A percentile compares a stretch with the other conserved stretches of the same genome.
phyloP scores from a whole-genome alignment of 768 basidiomycete genomes.

The Boletellus sp. region DNA sequence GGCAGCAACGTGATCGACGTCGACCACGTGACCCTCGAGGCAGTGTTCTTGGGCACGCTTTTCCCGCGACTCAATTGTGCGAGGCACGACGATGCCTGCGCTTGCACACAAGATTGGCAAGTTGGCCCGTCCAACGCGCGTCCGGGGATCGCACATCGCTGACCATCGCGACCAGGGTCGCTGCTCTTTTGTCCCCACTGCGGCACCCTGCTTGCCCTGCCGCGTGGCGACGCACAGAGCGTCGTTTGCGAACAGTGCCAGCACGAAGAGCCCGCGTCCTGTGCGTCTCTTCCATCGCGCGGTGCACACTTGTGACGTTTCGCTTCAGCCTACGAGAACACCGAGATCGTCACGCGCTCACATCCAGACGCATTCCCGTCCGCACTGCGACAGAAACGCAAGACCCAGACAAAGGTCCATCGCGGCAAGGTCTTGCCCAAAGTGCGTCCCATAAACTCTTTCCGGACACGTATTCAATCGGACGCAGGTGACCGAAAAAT shows the following conservation, averaged over 20 bases:
- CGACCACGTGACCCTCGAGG: constrained; percentile 17
- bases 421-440: constrained; percentile 64
- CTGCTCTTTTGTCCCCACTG: constrained; percentile 93
- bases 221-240: constrained; percentile 65
- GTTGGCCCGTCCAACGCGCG: constrained; percentile 10
- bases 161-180: constrained; percentile 53
- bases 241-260: constrained; percentile 88
- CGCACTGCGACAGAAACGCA: constrained; percentile 76
- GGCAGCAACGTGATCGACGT: constrained; percentile 15
- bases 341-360: constrained; percentile 83
- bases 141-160: not conserved
- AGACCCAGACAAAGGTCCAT: constrained; percentile 82
- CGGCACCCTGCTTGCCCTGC: constrained; percentile 83
- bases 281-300: constrained; percentile 46
- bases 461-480: not conserved
- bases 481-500: constrained; percentile 79
- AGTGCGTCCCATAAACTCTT: constrained; percentile 38
- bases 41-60: constrained; percentile 8
- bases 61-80: constrained; percentile 1
- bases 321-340: constrained; percentile 81
- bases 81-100: constrained; percentile 13
- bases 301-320: not conserved
- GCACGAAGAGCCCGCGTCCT: constrained; percentile 81
- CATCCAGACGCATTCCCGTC: constrained; percentile 95
- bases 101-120: constrained; percentile 49